A percentile compares a stretch with the other conserved stretches of the same genome.
phyloP scores from a whole-genome alignment of 768 basidiomycete genomes.

The Rickenella mellea region DNA sequence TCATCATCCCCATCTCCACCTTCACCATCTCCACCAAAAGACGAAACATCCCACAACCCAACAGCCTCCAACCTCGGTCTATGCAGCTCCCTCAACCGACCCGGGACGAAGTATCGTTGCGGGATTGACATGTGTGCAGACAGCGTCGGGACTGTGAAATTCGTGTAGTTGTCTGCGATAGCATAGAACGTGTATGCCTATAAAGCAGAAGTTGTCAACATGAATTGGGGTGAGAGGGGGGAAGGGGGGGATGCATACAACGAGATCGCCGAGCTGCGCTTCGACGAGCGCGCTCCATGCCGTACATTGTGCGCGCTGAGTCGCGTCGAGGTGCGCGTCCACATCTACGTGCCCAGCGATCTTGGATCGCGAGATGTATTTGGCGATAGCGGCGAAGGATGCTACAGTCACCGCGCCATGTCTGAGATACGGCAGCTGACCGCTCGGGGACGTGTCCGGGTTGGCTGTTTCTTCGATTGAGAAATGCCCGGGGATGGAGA shows the following conservation, averaged over 20 bases:
- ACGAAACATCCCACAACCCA: constrained; percentile 48
- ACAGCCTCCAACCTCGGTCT: constrained; percentile 49
- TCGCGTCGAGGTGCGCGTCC: constrained; percentile 35
- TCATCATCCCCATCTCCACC: constrained; percentile 35
- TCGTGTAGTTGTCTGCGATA: constrained; percentile 50
- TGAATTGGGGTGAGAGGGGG: constrained; percentile 2
- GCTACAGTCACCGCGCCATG: constrained; percentile 44
- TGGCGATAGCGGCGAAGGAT: constrained; percentile 51
- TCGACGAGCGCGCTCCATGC: constrained; percentile 65
- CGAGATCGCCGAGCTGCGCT: constrained; percentile 55
- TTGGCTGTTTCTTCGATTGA: constrained; percentile 50
- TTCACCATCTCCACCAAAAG: too few species aligned
- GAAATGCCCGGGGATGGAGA: constrained; percentile 61
- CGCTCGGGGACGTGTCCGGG: constrained; percentile 66
- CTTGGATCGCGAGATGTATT: constrained; percentile 37
- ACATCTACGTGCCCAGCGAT: constrained; percentile 20
- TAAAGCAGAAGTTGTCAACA: constrained; percentile 1
- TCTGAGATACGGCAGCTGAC: constrained; percentile 66
- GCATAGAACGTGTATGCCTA: constrained; percentile 62
- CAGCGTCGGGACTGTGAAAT: constrained; percentile 44
- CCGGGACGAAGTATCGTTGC: constrained; percentile 66
- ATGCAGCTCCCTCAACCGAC: constrained; percentile 48
- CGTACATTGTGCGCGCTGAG: constrained; percentile 41
- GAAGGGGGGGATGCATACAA: constrained; percentile 36
- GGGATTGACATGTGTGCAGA: constrained; percentile 53